Conservation (phyloP, 176 grass and related monocot genomes). For the Aegilops tauschii region DNA sequence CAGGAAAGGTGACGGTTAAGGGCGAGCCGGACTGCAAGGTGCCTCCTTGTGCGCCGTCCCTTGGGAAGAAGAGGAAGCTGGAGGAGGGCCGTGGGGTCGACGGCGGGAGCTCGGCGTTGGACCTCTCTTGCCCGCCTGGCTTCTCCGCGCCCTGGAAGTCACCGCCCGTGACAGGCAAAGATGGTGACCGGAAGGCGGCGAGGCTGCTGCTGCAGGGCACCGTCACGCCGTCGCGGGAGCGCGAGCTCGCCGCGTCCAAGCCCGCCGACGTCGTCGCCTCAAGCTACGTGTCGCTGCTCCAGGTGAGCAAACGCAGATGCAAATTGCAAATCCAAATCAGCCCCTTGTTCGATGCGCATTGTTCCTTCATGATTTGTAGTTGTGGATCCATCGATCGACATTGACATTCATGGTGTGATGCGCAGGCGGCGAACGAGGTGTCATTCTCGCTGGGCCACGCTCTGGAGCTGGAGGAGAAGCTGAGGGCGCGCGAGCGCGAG, state of each 20-base stretch:
- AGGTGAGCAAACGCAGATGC: not conserved
- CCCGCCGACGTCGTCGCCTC: not conserved
- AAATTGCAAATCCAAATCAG: no score
- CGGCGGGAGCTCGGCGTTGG: not conserved
- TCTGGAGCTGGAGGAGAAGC: conserved; percentile 1
- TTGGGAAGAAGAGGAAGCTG: conserved; percentile 25
- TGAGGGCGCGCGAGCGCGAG: not conserved
- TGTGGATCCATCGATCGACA: not conserved
- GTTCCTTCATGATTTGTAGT: not conserved
- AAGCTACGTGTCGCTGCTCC: not conserved
- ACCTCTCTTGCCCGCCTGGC: not conserved
- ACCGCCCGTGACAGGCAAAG: not conserved
- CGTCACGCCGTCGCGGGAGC: conserved; percentile 10
- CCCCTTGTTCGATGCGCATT: no score
- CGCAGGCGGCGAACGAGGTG: conserved; percentile 22
- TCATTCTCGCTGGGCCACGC: not conserved
- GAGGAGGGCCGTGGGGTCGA: not conserved
- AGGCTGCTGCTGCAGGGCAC: conserved; percentile 18
- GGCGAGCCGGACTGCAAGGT: not conserved
- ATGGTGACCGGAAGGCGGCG: not conserved
- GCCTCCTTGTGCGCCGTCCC: not conserved
- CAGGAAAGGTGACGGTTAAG: not conserved
- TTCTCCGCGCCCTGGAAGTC: not conserved
- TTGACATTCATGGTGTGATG: not conserved
- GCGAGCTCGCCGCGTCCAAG: not conserved